These are phyloP conservation scores for Phytophthora meadii DNA, from an alignment of 352 stramenopile species.

Conservation along the genomic window DNA sequence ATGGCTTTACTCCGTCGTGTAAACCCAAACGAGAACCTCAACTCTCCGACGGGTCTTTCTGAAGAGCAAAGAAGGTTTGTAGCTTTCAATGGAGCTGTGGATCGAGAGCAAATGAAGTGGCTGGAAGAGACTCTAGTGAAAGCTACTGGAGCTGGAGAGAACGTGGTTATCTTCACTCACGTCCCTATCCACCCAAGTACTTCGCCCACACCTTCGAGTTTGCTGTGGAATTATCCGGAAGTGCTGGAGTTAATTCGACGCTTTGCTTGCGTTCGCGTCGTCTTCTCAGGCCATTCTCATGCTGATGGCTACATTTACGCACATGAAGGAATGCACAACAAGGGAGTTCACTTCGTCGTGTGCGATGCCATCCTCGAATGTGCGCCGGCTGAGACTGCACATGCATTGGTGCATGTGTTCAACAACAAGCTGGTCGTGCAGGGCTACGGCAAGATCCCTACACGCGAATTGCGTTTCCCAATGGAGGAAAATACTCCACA, in stretches of 20 bases:
- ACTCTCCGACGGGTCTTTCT: constrained; percentile 66
- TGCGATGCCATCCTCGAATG: constrained; percentile 79
- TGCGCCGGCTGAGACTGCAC: constrained; percentile 56
- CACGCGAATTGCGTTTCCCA: constrained; percentile 57
- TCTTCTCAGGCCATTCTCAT: constrained; percentile 81
- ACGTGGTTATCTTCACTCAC: constrained; percentile 82
- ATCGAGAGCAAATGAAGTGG: constrained; percentile 67
- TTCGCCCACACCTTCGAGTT: constrained; percentile 36
- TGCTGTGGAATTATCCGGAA: constrained; percentile 86
- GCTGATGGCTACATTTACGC: constrained; percentile 57
- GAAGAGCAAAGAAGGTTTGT: constrained; percentile 65
- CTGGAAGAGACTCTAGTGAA: constrained; percentile 44
- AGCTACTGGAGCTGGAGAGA: constrained; percentile 36
- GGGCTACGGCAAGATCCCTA: constrained; percentile 68
- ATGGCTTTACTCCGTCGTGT: constrained; percentile 40
- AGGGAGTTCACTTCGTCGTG: constrained; percentile 74
- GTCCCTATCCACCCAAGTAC: constrained; percentile 67
- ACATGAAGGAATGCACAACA: constrained; percentile 38
- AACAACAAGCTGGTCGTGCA: constrained; percentile 57
- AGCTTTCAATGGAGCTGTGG: constrained; percentile 80
- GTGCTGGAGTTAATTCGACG: constrained; percentile 57
- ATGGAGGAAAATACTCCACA: constrained; percentile 1
- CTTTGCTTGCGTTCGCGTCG: constrained; percentile 56
- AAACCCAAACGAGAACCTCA: constrained; percentile 82
- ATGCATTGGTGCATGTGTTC: constrained; percentile 70